Base-by-base conservation (phyloP, 2,329 filamentous ascomycete genomes). In the Diplodia scrobiculata region DNA sequence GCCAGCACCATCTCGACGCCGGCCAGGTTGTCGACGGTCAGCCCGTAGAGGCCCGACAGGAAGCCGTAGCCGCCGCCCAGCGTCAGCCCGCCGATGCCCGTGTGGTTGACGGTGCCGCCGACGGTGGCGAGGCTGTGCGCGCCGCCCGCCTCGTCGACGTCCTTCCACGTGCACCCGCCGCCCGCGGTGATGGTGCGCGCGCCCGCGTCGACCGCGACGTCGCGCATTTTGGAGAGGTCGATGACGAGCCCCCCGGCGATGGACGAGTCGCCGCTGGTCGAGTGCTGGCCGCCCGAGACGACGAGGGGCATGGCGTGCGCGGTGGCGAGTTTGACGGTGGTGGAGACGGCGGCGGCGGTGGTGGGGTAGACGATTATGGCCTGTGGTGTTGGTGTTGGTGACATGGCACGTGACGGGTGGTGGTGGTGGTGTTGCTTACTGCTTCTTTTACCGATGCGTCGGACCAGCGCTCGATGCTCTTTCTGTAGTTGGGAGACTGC, bases 41-140 rank as follows among this genome's bases (percentile, higher is more conserved):
- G 77, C 0, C 87, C 87, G 63, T 85, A 77, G 36, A 78, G 76
- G 0, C 84, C 83, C 29, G 79, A 82, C 17, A 89, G 75, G 73
- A 83, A 82, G 1, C 87, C 85, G 70, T 85, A 86, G 1, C 86
- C 86, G 27, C 86, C 86, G 0, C 84, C 84, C 9, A 60, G 41
- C 38, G 32, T 82, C 14, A 88, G 76, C 0, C 84, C 87, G 1
- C 84, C 86, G 5, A 89, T 83, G 5, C 87, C 86, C 0, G 86
- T 88, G 68, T 88, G 84, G 50, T 84, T 84, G 10, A 88, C 84
- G 0, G 86, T 87, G 2, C 87, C 87, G 9, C 86, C 86, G 0
- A 87, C 84, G 1, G 85, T 85, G 1, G 85, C 86, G 2, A 88
- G 79, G 0, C 80, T 80, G 70, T 84, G 75, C 55, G 80, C 73